Base-by-base conservation (phyloP, 768 basidiomycete genomes). In the Cyclocybe cylindracea region DNA sequence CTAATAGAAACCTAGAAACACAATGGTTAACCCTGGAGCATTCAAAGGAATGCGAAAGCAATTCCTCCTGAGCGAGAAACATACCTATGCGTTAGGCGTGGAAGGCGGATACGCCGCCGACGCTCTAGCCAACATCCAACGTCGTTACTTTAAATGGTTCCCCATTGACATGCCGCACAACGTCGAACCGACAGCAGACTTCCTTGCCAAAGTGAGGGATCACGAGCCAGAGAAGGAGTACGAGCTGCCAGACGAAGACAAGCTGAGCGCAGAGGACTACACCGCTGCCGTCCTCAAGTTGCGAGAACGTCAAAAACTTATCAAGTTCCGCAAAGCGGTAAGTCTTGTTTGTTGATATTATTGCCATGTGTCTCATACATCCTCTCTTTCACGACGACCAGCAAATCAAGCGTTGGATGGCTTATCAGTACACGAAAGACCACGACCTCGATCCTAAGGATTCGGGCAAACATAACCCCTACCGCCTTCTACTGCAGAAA, bases 131-230 rank as follows among this genome's bases (percentile, higher is more conserved):
- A 29, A 42, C 9, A 50, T 50, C n/a, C 39, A 42, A 24, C 7
- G 29, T n/a, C 48, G 39, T 1, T 50, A 50, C 29, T 50, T 50
- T 41, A 50, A 50, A 18, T 41, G 48, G 9, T 50, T 42, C 11
- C 48, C 48, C 1, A 34, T 50, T 4, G 39, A 38, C 2, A n/a
- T 50, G n/a, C 29, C 48, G 1, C 48, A 50, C 16, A 32, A 31
- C 9, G 39, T 41, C 8, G 39, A 42, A n/a, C n/a, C n/a, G n/a
- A n/a, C n/a, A n/a, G n/a, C n/a, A n/a, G n/a, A n/a, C n/a, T n/a
- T n/a, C n/a, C n/a, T n/a, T n/a, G n/a, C n/a, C n/a, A n/a, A n/a
- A n/a, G n/a, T n/a, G n/a, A n/a, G n/a, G n/a, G n/a, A n/a, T n/a
- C n/a, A n/a, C n/a, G n/a, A n/a, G n/a, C n/a, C n/a, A n/a, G n/a